phyloP scores from a whole-genome alignment of 2,329 filamentous ascomycete genomes.

The Penicillium sp. region DNA sequence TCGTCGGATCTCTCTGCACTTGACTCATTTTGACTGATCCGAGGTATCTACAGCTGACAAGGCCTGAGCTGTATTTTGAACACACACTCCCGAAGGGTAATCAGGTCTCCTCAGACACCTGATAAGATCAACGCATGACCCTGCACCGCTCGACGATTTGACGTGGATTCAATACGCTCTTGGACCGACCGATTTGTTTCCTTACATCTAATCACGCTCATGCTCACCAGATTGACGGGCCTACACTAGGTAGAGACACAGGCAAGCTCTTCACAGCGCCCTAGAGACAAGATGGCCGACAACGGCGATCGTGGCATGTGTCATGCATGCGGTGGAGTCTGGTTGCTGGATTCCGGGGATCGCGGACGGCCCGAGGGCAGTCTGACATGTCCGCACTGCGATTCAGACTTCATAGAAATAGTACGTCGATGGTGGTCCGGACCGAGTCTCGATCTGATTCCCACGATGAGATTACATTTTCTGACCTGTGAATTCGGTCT shows the following conservation, averaged over 20 bases:
- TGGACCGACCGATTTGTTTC: too few relatives aligned
- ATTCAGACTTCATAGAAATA: conserved; percentile 76
- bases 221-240: too few relatives aligned
- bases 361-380: conserved; percentile 44
- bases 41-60: too few relatives aligned
- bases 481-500: conserved; percentile 2
- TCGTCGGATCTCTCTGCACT: background rate
- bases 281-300: conserved; percentile 28
- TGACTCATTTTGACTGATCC: background rate
- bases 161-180: background rate
- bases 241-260: too few relatives aligned
- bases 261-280: too few relatives aligned
- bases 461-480: background rate
- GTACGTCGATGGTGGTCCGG: conserved; percentile 47
- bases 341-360: conserved; percentile 57
- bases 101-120: conserved; percentile 7
- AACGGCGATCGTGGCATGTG: conserved; percentile 70
- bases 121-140: conserved; percentile 22
- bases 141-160: conserved; percentile 8
- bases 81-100: too few relatives aligned
- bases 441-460: too few relatives aligned
- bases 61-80: too few relatives aligned
- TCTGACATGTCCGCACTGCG: conserved; percentile 70
- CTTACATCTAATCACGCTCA: too few relatives aligned
- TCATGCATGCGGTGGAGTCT: conserved; percentile 73